Percentiles rank a stretch among this genome's conserved stretches.
Conservation (phyloP, 2,329 filamentous ascomycete genomes). For the Apiospora phragmitis region DNA sequence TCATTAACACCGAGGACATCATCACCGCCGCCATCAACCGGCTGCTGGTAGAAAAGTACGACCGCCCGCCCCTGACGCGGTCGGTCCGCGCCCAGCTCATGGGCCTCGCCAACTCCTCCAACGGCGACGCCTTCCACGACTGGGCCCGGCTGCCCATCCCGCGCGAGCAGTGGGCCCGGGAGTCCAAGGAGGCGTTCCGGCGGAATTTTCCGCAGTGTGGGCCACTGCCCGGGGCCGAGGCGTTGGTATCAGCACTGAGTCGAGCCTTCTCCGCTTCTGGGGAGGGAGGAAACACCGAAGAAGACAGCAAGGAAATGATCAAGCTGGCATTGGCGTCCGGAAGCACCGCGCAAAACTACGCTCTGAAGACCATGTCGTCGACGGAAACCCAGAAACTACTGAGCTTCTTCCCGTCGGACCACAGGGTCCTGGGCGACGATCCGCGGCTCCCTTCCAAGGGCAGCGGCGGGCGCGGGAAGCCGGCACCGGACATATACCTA, state of each 20-base stretch:
- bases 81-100: conserved; percentile 69
- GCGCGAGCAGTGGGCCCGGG: conserved; percentile 40
- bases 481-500: conserved; percentile 72
- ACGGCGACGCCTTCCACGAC: conserved; percentile 59
- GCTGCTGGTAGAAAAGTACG: conserved; percentile 60
- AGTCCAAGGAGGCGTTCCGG: conserved; percentile 29
- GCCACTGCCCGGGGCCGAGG: conserved; percentile 63
- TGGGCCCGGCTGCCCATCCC: conserved; percentile 69
- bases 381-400: conserved; percentile 27
- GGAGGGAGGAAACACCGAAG: neutral
- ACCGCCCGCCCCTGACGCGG: conserved; percentile 62
- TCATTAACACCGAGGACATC: conserved; percentile 72
- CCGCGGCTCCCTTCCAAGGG: conserved; percentile 45
- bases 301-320: conserved; percentile 28
- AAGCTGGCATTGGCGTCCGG: conserved; percentile 69
- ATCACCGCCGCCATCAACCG: conserved; percentile 65
- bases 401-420: conserved; percentile 49
- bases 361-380: conserved; percentile 54
- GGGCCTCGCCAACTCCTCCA: conserved; percentile 54
- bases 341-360: conserved; percentile 58
- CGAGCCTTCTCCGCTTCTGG: neutral
- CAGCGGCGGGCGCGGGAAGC: conserved; percentile 64
- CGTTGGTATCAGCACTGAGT: conserved; percentile 50
- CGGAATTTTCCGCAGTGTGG: conserved; percentile 40
- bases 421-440: conserved; percentile 67